Base-by-base conservation (phyloP, 2,329 filamentous ascomycete genomes). In the Exserohilum rostratum region DNA sequence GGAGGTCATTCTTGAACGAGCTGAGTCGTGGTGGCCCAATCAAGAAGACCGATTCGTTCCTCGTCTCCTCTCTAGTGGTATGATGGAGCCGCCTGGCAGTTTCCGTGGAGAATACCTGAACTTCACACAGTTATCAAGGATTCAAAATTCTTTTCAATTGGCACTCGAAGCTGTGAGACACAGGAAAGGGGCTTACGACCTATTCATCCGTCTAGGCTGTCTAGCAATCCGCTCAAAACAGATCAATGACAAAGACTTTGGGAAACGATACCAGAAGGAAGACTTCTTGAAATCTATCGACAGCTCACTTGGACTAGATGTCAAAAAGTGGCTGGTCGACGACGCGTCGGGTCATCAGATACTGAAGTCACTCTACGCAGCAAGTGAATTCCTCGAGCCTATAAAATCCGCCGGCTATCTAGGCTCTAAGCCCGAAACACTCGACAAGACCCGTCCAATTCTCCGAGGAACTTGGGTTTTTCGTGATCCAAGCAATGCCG, bases 401-500 rank as follows among this genome's bases (percentile, higher is more conserved):
- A 60, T 48, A 12, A 66, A 61, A 17, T 53, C 62, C 18, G 60
- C 53, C 30, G 55, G 44, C 5, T 64, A 52, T 25, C 71, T 57
- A 49, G 64, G 67, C 1, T 52, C 52, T 44, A 53, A 44, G 12
- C 62, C 70, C 1, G 11, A 35, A 0, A 55, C 61, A 0, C 45
- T 72, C 7, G 15, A 60, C 15, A 46, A 64, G 7, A 68, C 58
- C 15, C 55, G 53, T 1, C 71, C 70, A 4, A 62, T 57, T 6
- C 59, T 69, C 20, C 66, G 67, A 11, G 68, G 65, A 3, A 66
- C 63, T 2, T 74, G 67, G 68, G 59, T 70, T 2, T 68, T 73
- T 31, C 39, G 37, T 3, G 69, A 74, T 37, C 69, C 70, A 2
- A 65, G 63, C 34, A 53, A 29, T 33, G 9, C 46, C 31, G 22